Percentiles rank a stretch among this genome's conserved stretches.
Conservation (phyloP, 1,284 basidiomycete species). For the Blastosporella zonata region DNA sequence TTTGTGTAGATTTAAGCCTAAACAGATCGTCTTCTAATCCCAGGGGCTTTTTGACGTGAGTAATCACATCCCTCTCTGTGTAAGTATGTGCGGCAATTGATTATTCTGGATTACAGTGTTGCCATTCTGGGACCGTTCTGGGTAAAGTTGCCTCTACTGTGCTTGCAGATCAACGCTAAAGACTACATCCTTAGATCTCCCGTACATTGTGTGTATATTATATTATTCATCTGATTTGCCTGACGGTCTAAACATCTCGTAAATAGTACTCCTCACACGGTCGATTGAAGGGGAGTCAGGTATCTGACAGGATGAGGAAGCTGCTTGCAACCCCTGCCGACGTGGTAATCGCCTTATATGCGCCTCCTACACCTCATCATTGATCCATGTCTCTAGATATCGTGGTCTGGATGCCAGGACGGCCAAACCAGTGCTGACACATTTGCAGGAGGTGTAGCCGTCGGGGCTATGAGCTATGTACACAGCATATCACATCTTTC, state of each 20-base stretch:
- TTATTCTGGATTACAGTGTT: slow-evolving; percentile 39
- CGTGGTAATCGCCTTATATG: slow-evolving; percentile 40
- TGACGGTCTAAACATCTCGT: slow-evolving; percentile 1
- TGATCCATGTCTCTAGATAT: slow-evolving; percentile 38
- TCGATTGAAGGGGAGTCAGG: slow-evolving; percentile 48
- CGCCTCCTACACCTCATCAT: background rate
- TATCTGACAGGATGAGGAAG: slow-evolving; percentile 34
- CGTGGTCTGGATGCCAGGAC: slow-evolving; percentile 77
- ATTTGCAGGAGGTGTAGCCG: slow-evolving; percentile 45
- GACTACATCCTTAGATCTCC: slow-evolving; percentile 47
- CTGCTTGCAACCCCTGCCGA: slow-evolving; percentile 42
- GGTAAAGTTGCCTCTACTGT: slow-evolving; percentile 33
- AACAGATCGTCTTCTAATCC: slow-evolving; percentile 1
- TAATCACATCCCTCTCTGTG: background rate
- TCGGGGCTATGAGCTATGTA: slow-evolving; percentile 75
- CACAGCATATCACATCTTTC: slow-evolving; percentile 17
- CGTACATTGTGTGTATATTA: slow-evolving; percentile 54
- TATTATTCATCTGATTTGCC: background rate
- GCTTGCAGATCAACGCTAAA: background rate
- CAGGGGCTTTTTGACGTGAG: slow-evolving; percentile 65
- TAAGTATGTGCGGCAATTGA: background rate
- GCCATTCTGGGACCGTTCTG: slow-evolving; percentile 61
- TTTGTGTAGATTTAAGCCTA: background rate
- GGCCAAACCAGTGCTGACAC: slow-evolving; percentile 69
- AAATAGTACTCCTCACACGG: slow-evolving; percentile 63